Conservation (phyloP, 1,284 basidiomycete genomes). For the Dichomitus squalens region DNA sequence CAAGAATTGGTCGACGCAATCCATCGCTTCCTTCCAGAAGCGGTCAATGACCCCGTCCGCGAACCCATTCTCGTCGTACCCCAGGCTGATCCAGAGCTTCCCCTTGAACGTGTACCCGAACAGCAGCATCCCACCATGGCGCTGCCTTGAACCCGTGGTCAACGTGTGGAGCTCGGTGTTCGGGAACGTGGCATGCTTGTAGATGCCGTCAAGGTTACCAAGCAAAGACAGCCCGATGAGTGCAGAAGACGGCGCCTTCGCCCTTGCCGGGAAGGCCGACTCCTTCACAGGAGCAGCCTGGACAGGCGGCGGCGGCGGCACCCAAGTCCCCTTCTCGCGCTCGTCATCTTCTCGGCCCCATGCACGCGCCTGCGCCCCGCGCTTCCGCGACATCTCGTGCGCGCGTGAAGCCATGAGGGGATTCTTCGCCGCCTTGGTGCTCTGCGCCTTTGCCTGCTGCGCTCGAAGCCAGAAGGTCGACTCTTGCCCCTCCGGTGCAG, state of each 20-base stretch:
- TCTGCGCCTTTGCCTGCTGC: conserved; percentile 67
- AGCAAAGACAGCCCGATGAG: conserved; percentile 77
- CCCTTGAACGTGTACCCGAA: conserved; percentile 78
- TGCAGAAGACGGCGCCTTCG: conserved; percentile 51
- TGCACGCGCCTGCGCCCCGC: conserved; percentile 56
- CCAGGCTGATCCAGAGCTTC: conserved; percentile 72
- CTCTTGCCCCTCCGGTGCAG: conserved; percentile 38
- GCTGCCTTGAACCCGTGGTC: conserved; percentile 78
- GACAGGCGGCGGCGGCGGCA: conserved; percentile 36
- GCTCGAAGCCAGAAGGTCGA: conserved; percentile 75
- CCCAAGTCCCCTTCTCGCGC: conserved; percentile 47
- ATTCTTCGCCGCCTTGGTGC: conserved; percentile 59
- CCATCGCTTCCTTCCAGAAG: conserved; percentile 58
- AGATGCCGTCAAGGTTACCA: conserved; percentile 79
- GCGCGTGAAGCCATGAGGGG: conserved; percentile 61
- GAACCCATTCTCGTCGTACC: conserved; percentile 77
- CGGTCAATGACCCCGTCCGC: conserved; percentile 54
- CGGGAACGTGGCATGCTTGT: conserved; percentile 63
- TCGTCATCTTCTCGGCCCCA: conserved; percentile 79
- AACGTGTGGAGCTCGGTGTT: conserved; percentile 62
- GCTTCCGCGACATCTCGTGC: conserved; percentile 63
- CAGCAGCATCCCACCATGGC: conserved; percentile 69
- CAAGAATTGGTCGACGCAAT: conserved; percentile 54
- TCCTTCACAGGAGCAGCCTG: conserved; percentile 19
- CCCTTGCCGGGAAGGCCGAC: conserved; percentile 29